Evolutionary conservation across 2,329 filamentous ascomycete species (phyloP), one percentile per base, ranked within the genome.

Genomic region (Cladosporium phlei): DNA sequence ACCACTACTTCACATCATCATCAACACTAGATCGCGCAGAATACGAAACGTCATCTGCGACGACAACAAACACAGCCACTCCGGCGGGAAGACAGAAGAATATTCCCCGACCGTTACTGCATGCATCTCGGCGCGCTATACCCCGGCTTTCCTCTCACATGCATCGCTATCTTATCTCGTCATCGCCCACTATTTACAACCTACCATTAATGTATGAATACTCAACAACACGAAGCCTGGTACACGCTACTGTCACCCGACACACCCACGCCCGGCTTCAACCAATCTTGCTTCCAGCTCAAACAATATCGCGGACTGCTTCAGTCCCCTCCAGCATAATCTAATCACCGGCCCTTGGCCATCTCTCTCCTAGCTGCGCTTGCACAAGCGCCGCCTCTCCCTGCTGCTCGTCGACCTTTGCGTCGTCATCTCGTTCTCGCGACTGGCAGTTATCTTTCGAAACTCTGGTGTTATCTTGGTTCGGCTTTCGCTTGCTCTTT

Each of bases 41-140:
- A 28, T 14, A 29, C 24, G 37, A 38, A 20, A 38, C 37, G 19
- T 24, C 14, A 19, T 39, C 10, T 12, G 24, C 24, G 24, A n/a
- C n/a, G n/a, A n/a, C n/a, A n/a, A 19, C 12, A n/a, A n/a, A 20
- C 37, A 39, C 37, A n/a, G 37, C 24, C 37, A 19, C 24, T n/a
- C 11, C 10, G 5, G 2, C 14, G 17, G 37, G 37, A 27, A 29
- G 14, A 3, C 5, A 25, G 24, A 14, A 17, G 16, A 17, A 20
- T 29, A 28, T 28, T 19, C 24, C 12, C 37, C 37, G 16, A 39
- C 10, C 37, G 25, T 27, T 11, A 25, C 20, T 39, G 37, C 37
- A 28, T 39, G 42, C 42, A 45, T 45, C 28, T 34, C 21, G 42
- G 42, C 42, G 42, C 42, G 30, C 22, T 45, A 45, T 45, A 45